Conservation (phyloP, 805 yeast genomes). For the Ogataea trehaloabstinens region DNA sequence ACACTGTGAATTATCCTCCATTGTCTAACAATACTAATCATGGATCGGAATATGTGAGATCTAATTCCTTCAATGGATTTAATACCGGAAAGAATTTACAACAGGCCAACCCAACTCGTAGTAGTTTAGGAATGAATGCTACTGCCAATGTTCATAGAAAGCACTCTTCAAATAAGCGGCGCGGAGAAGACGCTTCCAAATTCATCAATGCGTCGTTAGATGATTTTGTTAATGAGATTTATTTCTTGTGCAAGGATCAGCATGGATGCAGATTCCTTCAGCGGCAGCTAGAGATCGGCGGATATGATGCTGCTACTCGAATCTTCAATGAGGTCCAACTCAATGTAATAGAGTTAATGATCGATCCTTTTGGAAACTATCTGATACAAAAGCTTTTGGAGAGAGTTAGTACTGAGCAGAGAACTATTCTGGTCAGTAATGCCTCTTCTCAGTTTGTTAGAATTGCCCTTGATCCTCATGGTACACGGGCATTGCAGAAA, state of each 20-base stretch:
- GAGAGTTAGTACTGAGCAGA: conserved; percentile 64
- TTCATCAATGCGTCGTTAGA: conserved; percentile 64
- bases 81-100: conserved; percentile 6
- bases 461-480: conserved; percentile 91
- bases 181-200: conserved; percentile 68
- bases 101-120: conserved; percentile 6
- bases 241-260: conserved; percentile 86
- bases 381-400: conserved; percentile 88
- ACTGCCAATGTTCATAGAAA: conserved; percentile 36
- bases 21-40: conserved; percentile 1
- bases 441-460: conserved; percentile 72
- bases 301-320: conserved; percentile 60
- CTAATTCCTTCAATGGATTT: conserved; percentile 12
- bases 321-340: conserved; percentile 79
- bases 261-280: conserved; percentile 95
- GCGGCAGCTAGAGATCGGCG: conserved; percentile 71
- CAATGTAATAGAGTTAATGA: conserved; percentile 84
- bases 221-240: conserved; percentile 72
- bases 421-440: conserved; percentile 64
- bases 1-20: conserved; percentile 4
- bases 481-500: conserved; percentile 93
- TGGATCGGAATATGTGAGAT: conserved; percentile 8
- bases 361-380: conserved; percentile 96
- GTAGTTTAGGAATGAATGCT: conserved; percentile 23
- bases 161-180: conserved; percentile 32